Evolutionary conservation across 208 protist genomes (phyloP).

Genomic region (Trypanosoma grayi): DNA sequence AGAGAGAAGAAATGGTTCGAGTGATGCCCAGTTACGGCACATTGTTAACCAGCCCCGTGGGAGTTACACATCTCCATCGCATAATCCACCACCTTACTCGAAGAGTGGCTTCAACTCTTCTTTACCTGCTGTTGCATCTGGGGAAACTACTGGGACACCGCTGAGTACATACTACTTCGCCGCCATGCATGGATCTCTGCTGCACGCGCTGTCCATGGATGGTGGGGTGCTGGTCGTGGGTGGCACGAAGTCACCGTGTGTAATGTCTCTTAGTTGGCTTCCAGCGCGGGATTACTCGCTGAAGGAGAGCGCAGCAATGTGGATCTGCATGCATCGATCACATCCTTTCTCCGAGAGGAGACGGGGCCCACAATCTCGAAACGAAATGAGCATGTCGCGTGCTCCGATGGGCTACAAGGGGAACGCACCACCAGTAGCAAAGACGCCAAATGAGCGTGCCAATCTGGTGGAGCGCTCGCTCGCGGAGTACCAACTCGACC

Average conservation of each 20-base stretch:
- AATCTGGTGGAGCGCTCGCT: conserved; percentile 20
- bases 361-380: background rate
- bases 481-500: conserved; percentile 47
- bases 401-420: too few relatives aligned
- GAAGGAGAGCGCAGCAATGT: conserved; percentile 38
- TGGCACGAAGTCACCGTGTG: conserved; percentile 48
- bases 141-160: background rate
- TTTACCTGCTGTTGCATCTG: background rate
- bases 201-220: conserved; percentile 22
- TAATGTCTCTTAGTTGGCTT: conserved; percentile 44
- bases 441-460: background rate
- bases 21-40: background rate
- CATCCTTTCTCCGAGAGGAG: conserved; percentile 1
- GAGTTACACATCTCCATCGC: background rate
- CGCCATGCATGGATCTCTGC: conserved; percentile 58
- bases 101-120: background rate
- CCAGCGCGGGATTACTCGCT: conserved; percentile 33
- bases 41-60: background rate
- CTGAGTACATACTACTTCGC: conserved; percentile 30
- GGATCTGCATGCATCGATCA: conserved; percentile 33
- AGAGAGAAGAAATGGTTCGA: background rate
- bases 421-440: background rate
- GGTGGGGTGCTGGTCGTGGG: conserved; percentile 28
- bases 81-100: background rate
- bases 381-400: too few relatives aligned